These are phyloP conservation scores for Aschersonia sp. DNA, from an alignment of 2,329 filamentous ascomycete genomes.

Conservation along the genomic window DNA sequence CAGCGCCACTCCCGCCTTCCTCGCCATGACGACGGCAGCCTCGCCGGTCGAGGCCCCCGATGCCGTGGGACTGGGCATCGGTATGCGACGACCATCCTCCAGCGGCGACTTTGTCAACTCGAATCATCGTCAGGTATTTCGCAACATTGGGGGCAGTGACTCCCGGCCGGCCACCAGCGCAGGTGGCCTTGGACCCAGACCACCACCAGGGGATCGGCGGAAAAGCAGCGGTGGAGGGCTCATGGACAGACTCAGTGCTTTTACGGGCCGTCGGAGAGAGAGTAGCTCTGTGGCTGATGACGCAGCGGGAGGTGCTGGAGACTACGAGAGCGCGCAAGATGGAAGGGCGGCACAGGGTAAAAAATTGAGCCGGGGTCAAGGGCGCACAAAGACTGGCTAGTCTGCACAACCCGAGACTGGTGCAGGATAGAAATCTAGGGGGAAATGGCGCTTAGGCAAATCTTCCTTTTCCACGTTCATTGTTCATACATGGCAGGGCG, in stretches of 20 bases:
- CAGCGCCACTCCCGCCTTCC: conserved; percentile 21
- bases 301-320: conserved; percentile 9
- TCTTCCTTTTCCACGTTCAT: no score
- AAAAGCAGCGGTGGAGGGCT: conserved; percentile 16
- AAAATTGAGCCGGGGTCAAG: conserved; percentile 5
- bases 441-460: no score
- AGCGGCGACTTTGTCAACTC: conserved; percentile 14
- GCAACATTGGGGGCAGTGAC: conserved; percentile 7
- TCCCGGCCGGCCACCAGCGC: conserved; percentile 6
- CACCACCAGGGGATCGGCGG: conserved; percentile 6
- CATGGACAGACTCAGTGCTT: conserved; percentile 20
- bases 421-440: background rate
- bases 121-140: conserved; percentile 6
- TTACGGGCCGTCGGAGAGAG: conserved; percentile 15
- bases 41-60: conserved; percentile 20
- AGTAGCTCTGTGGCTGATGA: conserved; percentile 6
- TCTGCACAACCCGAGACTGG: background rate
- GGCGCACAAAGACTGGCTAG: conserved; percentile 9
- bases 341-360: conserved; percentile 4
- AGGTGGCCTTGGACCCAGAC: background rate
- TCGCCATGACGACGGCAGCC: conserved; percentile 31
- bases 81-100: conserved; percentile 17
- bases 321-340: conserved; percentile 7
- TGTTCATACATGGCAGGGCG: no score
- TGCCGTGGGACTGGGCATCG: conserved; percentile 12